A percentile compares a stretch with the other conserved stretches of the same genome.
These are phyloP conservation scores for Erythrophleum fordii DNA, from an alignment of 306 rosid species.

Conservation along the genomic window DNA sequence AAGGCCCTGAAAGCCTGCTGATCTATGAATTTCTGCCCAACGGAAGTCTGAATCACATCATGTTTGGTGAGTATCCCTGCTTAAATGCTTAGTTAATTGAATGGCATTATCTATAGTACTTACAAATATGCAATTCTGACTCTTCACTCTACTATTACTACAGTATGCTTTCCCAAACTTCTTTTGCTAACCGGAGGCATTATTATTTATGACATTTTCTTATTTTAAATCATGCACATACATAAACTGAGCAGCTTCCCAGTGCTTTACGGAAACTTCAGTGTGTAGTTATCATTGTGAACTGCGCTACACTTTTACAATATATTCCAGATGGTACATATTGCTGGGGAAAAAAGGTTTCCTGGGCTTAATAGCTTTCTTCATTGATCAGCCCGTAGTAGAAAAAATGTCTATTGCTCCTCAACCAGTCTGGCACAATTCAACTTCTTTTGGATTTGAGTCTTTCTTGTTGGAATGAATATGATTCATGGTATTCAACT, in stretches of 20 bases:
- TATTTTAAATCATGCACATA: background rate
- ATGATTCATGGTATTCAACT: too few relatives aligned
- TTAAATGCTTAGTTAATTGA: background rate
- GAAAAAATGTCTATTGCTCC: background rate
- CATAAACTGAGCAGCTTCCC: background rate
- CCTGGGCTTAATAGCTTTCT: background rate
- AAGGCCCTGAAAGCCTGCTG: slow-evolving; percentile 76
- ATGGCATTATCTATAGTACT: background rate
- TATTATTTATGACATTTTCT: background rate
- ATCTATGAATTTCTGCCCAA: slow-evolving; percentile 68
- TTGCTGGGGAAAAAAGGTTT: background rate
- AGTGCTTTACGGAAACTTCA: background rate
- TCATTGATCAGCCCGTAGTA: background rate
- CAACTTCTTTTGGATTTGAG: background rate
- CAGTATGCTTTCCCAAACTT: background rate
- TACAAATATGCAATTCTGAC: too few relatives aligned
- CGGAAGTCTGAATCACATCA: slow-evolving; percentile 63
- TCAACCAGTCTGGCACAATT: background rate
- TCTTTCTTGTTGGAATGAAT: too few relatives aligned
- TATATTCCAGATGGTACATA: background rate
- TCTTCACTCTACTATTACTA: too few relatives aligned
- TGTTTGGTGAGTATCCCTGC: slow-evolving; percentile 45
- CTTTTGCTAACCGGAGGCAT: background rate
- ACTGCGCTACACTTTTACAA: background rate
- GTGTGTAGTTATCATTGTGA: background rate